phyloP scores from a whole-genome alignment of 2,329 filamentous ascomycete species.

The Colletotrichum lupini region DNA sequence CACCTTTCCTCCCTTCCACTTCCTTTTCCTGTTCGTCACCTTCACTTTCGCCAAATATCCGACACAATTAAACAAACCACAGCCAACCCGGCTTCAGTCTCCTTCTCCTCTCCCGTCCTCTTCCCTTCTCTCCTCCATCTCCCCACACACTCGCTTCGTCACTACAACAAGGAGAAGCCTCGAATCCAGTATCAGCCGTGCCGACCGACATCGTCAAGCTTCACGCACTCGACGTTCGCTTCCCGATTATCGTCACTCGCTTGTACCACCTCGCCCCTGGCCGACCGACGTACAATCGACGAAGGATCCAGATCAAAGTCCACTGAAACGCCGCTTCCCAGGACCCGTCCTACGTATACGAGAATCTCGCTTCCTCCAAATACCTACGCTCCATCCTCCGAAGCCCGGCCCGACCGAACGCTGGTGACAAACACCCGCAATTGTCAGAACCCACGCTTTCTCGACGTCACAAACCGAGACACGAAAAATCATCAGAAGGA shows the following conservation, averaged over 20 bases:
- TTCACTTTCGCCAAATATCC: background rate
- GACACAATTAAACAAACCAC: constrained; percentile 4
- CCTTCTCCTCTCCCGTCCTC: background rate
- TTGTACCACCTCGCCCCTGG: background rate
- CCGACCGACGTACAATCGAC: background rate
- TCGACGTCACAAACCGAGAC: background rate
- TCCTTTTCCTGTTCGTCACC: background rate
- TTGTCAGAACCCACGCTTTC: background rate
- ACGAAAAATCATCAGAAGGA: background rate
- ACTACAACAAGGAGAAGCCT: constrained; percentile 7
- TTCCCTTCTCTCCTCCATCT: background rate
- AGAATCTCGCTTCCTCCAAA: constrained; percentile 23
- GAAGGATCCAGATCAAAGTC: background rate
- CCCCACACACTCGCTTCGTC: constrained; percentile 25
- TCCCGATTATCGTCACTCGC: background rate
- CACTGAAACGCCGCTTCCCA: background rate
- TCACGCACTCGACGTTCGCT: background rate
- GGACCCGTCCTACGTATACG: constrained; percentile 5
- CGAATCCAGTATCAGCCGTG: background rate
- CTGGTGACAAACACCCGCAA: constrained; percentile 6
- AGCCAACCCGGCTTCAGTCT: background rate
- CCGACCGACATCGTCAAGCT: constrained; percentile 4
- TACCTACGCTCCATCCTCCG: background rate
- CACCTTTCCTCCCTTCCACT: background rate
- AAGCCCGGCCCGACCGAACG: constrained; percentile 7